These are phyloP conservation scores for Cryptosporidium tyzzeri DNA, from an alignment of 169 alveolate species.

Conservation along the genomic window DNA sequence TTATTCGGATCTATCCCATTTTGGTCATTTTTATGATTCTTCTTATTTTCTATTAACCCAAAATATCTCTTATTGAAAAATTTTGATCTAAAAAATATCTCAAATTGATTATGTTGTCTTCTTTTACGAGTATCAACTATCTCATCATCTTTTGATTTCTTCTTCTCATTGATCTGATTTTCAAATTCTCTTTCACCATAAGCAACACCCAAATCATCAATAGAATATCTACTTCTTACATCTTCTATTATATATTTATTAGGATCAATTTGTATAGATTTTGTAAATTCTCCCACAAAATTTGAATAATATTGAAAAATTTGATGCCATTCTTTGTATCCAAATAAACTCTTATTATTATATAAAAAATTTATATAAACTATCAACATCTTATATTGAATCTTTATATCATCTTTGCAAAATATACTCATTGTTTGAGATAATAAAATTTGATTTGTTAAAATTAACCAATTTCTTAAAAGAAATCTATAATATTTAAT, in stretches of 20 bases:
- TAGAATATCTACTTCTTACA: slow-evolving; percentile 17
- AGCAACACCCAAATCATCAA: slow-evolving; percentile 29
- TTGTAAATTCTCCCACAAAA: slow-evolving; percentile 24
- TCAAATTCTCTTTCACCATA: neutral
- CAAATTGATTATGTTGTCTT: slow-evolving; percentile 12
- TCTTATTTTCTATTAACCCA: slow-evolving; percentile 8
- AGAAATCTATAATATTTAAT: slow-evolving; percentile 8
- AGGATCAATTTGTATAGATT: slow-evolving; percentile 8
- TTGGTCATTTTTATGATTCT: slow-evolving; percentile 6
- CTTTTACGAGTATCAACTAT: neutral
- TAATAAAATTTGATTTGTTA: slow-evolving; percentile 12
- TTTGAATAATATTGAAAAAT: slow-evolving; percentile 12
- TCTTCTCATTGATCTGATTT: neutral
- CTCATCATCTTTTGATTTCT: neutral
- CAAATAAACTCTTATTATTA: slow-evolving; percentile 16
- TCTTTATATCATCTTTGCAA: slow-evolving; percentile 28
- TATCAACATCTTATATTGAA: slow-evolving; percentile 11
- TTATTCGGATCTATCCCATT: neutral
- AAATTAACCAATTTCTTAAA: slow-evolving; percentile 21
- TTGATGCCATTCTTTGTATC: slow-evolving; percentile 25
- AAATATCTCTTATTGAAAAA: slow-evolving; percentile 31
- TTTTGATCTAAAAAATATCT: slow-evolving; percentile 30
- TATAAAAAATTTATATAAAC: slow-evolving; percentile 2
- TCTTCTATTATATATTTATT: slow-evolving; percentile 5
- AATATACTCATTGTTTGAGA: slow-evolving; percentile 12